A percentile compares a stretch with the other conserved stretches of the same genome.
These are phyloP conservation scores for Urtica urens DNA, from an alignment of 306 rosid genomes.

Conservation along the genomic window DNA sequence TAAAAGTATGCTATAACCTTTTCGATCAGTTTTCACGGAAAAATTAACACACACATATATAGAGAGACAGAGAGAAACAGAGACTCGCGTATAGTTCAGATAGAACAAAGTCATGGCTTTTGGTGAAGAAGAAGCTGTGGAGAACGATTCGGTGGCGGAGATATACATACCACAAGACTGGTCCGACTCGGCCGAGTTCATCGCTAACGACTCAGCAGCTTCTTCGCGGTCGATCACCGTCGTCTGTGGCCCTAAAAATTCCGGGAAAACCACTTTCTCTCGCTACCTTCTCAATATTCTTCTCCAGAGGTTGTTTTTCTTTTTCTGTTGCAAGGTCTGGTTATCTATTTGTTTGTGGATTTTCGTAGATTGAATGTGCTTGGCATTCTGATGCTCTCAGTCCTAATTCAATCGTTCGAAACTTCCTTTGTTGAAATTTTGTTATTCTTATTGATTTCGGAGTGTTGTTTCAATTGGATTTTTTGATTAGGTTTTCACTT, in stretches of 20 bases:
- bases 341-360: not conserved
- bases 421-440: not conserved
- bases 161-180: conserved; percentile 56
- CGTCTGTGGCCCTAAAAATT: conserved; percentile 73
- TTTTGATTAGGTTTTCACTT: not conserved
- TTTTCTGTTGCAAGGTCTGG: not conserved
- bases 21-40: too few relatives aligned
- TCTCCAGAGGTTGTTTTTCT: conserved; percentile 32
- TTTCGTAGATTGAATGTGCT: not conserved
- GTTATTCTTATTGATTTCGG: not conserved
- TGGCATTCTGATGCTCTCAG: too few relatives aligned
- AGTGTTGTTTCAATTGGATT: not conserved
- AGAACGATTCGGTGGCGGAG: conserved; percentile 29
- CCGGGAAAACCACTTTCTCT: conserved; percentile 84
- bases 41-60: too few relatives aligned
- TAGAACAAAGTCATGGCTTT: conserved; percentile 32
- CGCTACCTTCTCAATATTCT: conserved; percentile 68
- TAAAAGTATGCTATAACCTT: too few relatives aligned
- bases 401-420: too few relatives aligned
- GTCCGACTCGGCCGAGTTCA: conserved; percentile 54
- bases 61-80: not conserved
- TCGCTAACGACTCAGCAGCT: conserved; percentile 26
- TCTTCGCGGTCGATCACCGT: conserved; percentile 47
- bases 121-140: conserved; percentile 11
- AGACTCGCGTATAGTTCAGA: too few relatives aligned